phyloP scores from a whole-genome alignment of 441 rosid genomes.

The Bocquillonia castaneifolia region DNA sequence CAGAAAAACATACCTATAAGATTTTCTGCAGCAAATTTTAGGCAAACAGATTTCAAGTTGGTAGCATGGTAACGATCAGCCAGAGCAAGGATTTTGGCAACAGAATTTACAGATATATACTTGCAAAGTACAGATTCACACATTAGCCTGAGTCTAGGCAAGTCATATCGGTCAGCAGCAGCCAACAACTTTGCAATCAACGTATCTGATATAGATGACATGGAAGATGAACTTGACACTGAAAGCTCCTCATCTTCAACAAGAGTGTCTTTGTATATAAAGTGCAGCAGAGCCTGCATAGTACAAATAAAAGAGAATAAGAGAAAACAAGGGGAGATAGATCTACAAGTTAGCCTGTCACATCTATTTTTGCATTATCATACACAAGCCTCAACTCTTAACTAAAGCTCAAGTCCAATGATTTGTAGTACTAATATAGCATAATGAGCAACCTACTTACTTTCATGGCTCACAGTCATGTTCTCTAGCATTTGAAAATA shows the following conservation, averaged over 20 bases:
- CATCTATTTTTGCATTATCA: background rate
- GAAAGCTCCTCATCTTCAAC: slow-evolving; percentile 50
- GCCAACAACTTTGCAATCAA: slow-evolving; percentile 39
- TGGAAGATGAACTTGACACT: slow-evolving; percentile 33
- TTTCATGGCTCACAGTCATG: background rate
- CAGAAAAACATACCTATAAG: slow-evolving; percentile 38
- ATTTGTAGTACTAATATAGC: background rate
- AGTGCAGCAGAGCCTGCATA: slow-evolving; percentile 42
- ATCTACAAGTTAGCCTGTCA: background rate
- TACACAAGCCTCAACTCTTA: background rate
- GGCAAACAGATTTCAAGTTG: slow-evolving; percentile 45
- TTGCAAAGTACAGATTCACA: slow-evolving; percentile 44
- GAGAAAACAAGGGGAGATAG: slow-evolving; percentile 8
- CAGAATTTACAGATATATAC: slow-evolving; percentile 41
- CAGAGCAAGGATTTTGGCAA: slow-evolving; percentile 38
- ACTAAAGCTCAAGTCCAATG: background rate
- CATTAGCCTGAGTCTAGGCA: slow-evolving; percentile 42
- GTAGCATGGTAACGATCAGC: slow-evolving; percentile 41
- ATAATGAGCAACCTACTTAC: background rate
- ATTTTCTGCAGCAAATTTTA: slow-evolving; percentile 46
- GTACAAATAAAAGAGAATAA: slow-evolving; percentile 15
- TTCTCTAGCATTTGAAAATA: background rate
- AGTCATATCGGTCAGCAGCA: slow-evolving; percentile 41
- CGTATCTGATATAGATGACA: slow-evolving; percentile 31
- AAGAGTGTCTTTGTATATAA: slow-evolving; percentile 42